phyloP scores from a whole-genome alignment of 441 rosid genomes.

The Melastoma candidum region DNA sequence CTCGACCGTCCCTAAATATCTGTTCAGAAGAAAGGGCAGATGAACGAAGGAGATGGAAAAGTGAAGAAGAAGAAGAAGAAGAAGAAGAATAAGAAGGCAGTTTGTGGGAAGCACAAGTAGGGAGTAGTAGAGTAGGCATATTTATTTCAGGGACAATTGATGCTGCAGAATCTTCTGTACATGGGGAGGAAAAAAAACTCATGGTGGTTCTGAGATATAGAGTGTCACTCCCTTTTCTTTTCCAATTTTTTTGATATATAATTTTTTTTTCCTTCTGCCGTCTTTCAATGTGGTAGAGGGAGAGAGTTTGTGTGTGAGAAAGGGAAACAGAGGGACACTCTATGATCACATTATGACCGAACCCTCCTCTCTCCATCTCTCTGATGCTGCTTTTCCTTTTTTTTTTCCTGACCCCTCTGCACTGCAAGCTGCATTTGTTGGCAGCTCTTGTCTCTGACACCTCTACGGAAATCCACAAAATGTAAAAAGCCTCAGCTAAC shows the following conservation, averaged over 20 bases:
- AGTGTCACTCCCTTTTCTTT: too few relatives aligned
- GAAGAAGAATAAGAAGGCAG: neutral
- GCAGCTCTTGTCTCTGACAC: slow-evolving; percentile 79
- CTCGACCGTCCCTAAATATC: neutral
- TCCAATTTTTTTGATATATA: slow-evolving; percentile 18
- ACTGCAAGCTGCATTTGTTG: slow-evolving; percentile 18
- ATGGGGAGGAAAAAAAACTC: slow-evolving; percentile 35
- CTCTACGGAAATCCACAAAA: slow-evolving; percentile 69
- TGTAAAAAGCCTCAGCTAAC: neutral
- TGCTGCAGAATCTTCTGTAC: slow-evolving; percentile 56
- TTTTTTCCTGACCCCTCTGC: too few relatives aligned
- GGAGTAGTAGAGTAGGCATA: slow-evolving; percentile 38
- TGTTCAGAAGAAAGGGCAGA: too few relatives aligned
- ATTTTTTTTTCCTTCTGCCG: neutral
- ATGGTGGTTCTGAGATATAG: slow-evolving; percentile 23
- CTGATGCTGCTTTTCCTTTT: slow-evolving; percentile 27
- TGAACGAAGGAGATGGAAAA: too few relatives aligned
- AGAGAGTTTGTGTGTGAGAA: too few relatives aligned
- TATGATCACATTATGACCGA: too few relatives aligned
- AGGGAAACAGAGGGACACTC: too few relatives aligned
- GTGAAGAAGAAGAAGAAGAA: neutral
- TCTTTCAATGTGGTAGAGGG: too few relatives aligned
- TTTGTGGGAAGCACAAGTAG: slow-evolving; percentile 1
- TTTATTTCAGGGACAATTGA: slow-evolving; percentile 57
- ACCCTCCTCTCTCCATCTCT: slow-evolving; percentile 27